Conservation (phyloP, 768 basidiomycete genomes). For the Hortiboletus campestris region DNA sequence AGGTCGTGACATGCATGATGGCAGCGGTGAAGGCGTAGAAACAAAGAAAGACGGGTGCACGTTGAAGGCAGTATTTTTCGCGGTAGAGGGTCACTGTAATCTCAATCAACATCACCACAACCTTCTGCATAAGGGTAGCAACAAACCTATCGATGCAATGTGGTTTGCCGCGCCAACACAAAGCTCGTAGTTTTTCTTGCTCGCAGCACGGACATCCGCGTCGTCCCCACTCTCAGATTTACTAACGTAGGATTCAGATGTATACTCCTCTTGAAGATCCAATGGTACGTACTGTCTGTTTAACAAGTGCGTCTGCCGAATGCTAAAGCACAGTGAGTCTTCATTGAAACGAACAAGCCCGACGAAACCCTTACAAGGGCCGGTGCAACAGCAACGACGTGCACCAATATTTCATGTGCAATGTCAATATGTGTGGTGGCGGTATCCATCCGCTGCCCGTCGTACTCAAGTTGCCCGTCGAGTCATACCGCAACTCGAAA, state of each 20-base stretch:
- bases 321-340: constrained; percentile 19
- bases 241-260: constrained; percentile 9
- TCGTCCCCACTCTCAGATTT: constrained; percentile 48
- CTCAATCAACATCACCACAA: not conserved
- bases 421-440: constrained; percentile 64
- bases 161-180: constrained; percentile 79
- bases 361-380: constrained; percentile 59
- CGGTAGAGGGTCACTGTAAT: constrained; percentile 54
- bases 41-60: constrained; percentile 66
- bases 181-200: constrained; percentile 67
- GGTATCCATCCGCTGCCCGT: constrained; percentile 35
- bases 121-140: not conserved
- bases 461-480: constrained; percentile 30
- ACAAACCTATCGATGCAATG: constrained; percentile 65
- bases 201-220: constrained; percentile 48
- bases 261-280: not conserved
- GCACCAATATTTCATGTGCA: constrained; percentile 89
- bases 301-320: constrained; percentile 25
- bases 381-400: constrained; percentile 71
- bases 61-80: constrained; percentile 59
- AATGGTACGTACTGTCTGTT: constrained; percentile 39
- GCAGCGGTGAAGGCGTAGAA: constrained; percentile 81
- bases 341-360: not conserved
- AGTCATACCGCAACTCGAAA: constrained; percentile 49
- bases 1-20: constrained; percentile 72